These are phyloP conservation scores for Brassica balearica DNA, from an alignment of 441 rosid species.

Conservation along the genomic window DNA sequence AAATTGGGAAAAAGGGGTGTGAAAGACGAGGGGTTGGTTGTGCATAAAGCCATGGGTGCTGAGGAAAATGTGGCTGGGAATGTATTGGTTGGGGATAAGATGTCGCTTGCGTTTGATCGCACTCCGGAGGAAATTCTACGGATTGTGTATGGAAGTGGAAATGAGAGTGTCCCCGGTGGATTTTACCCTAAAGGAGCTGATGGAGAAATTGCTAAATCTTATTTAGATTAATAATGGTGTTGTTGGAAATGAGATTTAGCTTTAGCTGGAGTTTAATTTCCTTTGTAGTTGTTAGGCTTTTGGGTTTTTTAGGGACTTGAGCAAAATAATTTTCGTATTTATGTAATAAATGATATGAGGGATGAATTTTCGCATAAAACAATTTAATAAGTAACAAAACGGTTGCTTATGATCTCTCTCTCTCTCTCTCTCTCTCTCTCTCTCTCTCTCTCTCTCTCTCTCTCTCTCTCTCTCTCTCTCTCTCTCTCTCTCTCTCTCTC, in stretches of 20 bases:
- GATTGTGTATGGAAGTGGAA: slow-evolving; percentile 74
- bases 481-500: too few species aligned
- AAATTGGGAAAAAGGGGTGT: slow-evolving; percentile 53
- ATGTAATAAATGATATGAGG: neutral
- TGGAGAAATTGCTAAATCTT: slow-evolving; percentile 65
- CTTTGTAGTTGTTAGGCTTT: slow-evolving; percentile 15
- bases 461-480: too few species aligned
- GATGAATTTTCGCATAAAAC: neutral
- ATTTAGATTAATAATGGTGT: slow-evolving; percentile 35
- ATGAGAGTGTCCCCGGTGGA: slow-evolving; percentile 70
- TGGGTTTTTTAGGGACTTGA: neutral
- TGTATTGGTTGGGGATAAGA: slow-evolving; percentile 67
- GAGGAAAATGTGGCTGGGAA: slow-evolving; percentile 65
- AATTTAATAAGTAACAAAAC: too few species aligned
- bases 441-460: too few species aligned
- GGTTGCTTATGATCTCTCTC: too few species aligned
- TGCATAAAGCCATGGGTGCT: slow-evolving; percentile 48
- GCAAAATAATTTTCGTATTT: neutral
- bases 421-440: too few species aligned
- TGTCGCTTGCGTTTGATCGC: slow-evolving; percentile 58
- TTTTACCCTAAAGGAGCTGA: slow-evolving; percentile 76
- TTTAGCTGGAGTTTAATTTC: slow-evolving; percentile 16
- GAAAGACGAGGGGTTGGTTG: slow-evolving; percentile 79
- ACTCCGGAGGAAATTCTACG: slow-evolving; percentile 73
- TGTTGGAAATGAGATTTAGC: slow-evolving; percentile 17